Evolutionary conservation across 2,329 filamentous ascomycete species (phyloP).

Genomic region (Arthrocladium fulminans): DNA sequence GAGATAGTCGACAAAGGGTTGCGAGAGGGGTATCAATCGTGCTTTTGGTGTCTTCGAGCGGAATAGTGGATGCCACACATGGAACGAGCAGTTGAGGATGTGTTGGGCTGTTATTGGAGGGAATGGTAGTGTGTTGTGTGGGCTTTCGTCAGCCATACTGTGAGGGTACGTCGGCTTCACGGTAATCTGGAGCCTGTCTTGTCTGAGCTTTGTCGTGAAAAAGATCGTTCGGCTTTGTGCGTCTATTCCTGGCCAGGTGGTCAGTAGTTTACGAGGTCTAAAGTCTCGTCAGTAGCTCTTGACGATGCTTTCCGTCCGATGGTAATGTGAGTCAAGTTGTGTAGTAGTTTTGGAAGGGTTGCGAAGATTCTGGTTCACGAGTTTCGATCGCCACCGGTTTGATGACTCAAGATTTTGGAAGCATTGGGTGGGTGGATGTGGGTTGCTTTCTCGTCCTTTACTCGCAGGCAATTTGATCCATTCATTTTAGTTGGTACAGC

Average conservation of each 20-base stretch:
- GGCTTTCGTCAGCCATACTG: slow-evolving; percentile 4
- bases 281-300: neutral
- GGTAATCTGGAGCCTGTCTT: no score
- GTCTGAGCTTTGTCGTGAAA: no score
- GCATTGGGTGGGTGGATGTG: neutral
- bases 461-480: no score
- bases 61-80: slow-evolving; percentile 81
- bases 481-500: no score
- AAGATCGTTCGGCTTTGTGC: no score
- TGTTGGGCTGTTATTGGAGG: slow-evolving; percentile 76
- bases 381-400: neutral
- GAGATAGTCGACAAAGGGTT: slow-evolving; percentile 74
- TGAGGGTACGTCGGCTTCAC: no score
- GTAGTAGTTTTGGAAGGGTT: neutral
- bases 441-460: no score
- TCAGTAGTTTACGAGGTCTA: no score
- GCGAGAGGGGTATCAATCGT: slow-evolving; percentile 66
- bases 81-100: slow-evolving; percentile 89
- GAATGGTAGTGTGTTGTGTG: slow-evolving; percentile 50
- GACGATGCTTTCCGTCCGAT: neutral
- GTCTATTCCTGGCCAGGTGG: no score
- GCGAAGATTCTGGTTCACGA: neutral
- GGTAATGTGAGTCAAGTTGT: no score
- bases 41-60: slow-evolving; percentile 75
- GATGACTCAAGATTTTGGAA: neutral